These are phyloP conservation scores for Fusarium nanum DNA, from an alignment of 2,329 filamentous ascomycete genomes.

Conservation along the genomic window DNA sequence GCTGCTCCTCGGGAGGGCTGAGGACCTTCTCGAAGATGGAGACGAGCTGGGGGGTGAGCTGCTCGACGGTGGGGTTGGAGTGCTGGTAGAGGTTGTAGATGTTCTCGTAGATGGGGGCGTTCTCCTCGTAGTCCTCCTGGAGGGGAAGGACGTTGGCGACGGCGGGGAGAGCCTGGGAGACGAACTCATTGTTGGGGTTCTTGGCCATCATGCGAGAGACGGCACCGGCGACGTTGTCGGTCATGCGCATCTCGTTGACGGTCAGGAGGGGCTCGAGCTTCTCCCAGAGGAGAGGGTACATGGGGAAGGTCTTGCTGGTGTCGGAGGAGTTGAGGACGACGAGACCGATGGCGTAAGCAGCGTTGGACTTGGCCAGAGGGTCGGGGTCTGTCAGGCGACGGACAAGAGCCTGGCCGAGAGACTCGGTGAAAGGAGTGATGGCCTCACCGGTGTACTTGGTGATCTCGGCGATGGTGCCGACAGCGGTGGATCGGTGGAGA, in stretches of 20 bases:
- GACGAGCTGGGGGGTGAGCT: constrained; percentile 76
- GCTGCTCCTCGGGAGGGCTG: constrained; percentile 77
- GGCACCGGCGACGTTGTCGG: constrained; percentile 94
- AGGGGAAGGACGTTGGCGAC: constrained; percentile 84
- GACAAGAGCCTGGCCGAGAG: constrained; percentile 81
- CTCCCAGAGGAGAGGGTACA: constrained; percentile 81
- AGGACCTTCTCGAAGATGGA: constrained; percentile 80
- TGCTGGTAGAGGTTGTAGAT: constrained; percentile 85
- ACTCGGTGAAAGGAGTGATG: constrained; percentile 83
- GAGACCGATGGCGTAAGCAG: constrained; percentile 89
- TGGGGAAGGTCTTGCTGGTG: constrained; percentile 74
- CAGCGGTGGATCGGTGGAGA: constrained; percentile 87
- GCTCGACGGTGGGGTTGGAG: constrained; percentile 75
- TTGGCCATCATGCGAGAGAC: constrained; percentile 91
- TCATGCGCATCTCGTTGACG: constrained; percentile 80
- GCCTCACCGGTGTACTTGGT: constrained; percentile 83
- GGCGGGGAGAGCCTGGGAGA: constrained; percentile 83
- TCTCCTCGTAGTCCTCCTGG: constrained; percentile 95
- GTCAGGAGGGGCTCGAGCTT: constrained; percentile 89
- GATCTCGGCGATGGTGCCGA: constrained; percentile 92
- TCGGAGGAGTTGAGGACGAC: constrained; percentile 85
- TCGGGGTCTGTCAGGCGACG: constrained; percentile 92
- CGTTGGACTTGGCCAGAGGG: constrained; percentile 92
- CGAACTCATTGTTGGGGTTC: constrained; percentile 84
- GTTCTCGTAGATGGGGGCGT: constrained; percentile 91